phyloP scores from a whole-genome alignment of 2,329 filamentous ascomycete species.

The Stemphylium beticola region DNA sequence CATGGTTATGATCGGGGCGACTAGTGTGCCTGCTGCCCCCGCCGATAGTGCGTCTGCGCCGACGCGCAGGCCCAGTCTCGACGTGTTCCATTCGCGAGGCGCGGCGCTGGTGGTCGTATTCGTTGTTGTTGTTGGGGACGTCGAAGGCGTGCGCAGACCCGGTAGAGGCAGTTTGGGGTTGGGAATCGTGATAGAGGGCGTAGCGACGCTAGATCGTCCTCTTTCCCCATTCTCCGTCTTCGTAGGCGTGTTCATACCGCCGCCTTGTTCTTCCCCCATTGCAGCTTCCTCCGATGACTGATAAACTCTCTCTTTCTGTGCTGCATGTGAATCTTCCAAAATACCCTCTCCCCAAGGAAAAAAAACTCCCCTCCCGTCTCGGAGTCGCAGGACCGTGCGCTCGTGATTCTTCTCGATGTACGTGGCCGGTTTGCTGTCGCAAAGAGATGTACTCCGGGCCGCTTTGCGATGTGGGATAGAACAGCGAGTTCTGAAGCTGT shows the following conservation, averaged over 20 bases:
- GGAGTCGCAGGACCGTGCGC: not conserved
- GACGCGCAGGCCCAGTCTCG: slow-evolving; percentile 70
- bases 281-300: slow-evolving; percentile 38
- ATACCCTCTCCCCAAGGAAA: not conserved
- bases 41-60: slow-evolving; percentile 73
- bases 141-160: slow-evolving; percentile 1
- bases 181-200: slow-evolving; percentile 6
- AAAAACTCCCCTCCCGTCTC: not conserved
- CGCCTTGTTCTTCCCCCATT: slow-evolving; percentile 35
- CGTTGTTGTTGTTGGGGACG: not conserved
- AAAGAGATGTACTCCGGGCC: too few relatives aligned
- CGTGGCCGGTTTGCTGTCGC: too few relatives aligned
- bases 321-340: slow-evolving; percentile 33
- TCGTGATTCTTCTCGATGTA: not conserved
- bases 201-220: not conserved
- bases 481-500: not conserved
- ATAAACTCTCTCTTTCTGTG: slow-evolving; percentile 35
- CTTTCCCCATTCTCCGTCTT: not conserved
- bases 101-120: slow-evolving; percentile 5
- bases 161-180: slow-evolving; percentile 12
- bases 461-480: not conserved
- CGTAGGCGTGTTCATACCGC: slow-evolving; percentile 9
- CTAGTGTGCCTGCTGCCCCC: slow-evolving; percentile 72
- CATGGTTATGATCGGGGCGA: slow-evolving; percentile 84
- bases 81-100: slow-evolving; percentile 70